Percentiles rank a stretch among this genome's conserved stretches.
phyloP scores from a whole-genome alignment of 805 yeast species.

The Naumovozyma baii region DNA sequence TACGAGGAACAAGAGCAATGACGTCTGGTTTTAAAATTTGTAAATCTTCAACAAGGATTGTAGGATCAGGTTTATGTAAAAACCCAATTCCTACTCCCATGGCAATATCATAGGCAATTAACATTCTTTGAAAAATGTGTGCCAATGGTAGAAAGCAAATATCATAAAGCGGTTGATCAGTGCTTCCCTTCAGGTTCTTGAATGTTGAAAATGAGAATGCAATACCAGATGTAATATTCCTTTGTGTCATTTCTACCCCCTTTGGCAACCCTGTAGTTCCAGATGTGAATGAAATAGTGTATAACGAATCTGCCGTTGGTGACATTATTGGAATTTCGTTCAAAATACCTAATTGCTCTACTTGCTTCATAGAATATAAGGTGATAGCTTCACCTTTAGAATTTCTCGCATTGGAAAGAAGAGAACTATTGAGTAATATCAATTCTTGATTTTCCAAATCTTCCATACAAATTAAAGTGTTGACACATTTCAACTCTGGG shows the following conservation, averaged over 20 bases:
- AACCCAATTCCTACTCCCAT: conserved; percentile 46
- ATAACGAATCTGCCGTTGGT: conserved; percentile 44
- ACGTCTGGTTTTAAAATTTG: conserved; percentile 43
- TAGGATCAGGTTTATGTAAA: conserved; percentile 43
- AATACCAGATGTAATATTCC: conserved; percentile 41
- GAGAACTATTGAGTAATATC: conserved; percentile 26
- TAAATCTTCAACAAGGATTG: conserved; percentile 50
- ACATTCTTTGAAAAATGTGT: conserved; percentile 45
- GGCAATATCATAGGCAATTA: conserved; percentile 35
- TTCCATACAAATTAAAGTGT: conserved; percentile 50
- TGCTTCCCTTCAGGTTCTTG: conserved; percentile 7
- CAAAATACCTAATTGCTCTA: conserved; percentile 34
- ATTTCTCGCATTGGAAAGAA: conserved; percentile 18
- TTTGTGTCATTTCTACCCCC: conserved; percentile 53
- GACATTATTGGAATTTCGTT: conserved; percentile 36
- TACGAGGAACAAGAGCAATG: conserved; percentile 54
- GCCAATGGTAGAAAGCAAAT: conserved; percentile 48
- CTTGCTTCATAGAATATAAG: conserved; percentile 35
- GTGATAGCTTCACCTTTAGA: conserved; percentile 30
- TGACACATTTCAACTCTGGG: conserved; percentile 33
- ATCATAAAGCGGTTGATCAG: conserved; percentile 14
- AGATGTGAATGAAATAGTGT: conserved; percentile 62
- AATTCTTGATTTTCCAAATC: conserved; percentile 31
- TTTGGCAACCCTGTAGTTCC: conserved; percentile 73
- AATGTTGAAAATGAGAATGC: conserved; percentile 34